Base-by-base conservation (phyloP, 805 yeast genomes). In the Ogataea polymorpha region DNA sequence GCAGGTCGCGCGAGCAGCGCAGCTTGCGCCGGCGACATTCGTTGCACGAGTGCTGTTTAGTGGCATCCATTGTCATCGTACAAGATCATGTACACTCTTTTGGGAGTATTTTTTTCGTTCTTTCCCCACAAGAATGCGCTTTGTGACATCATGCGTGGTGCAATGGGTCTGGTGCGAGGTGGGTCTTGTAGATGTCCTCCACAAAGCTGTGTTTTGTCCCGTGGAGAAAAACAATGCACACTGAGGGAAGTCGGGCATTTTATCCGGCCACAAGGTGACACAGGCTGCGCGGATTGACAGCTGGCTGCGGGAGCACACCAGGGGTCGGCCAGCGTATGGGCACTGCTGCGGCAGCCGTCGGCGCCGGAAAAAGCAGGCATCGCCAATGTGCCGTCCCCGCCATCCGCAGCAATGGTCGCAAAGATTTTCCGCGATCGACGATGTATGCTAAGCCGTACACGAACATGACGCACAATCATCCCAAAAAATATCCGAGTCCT, bases 391-490 rank as follows among this genome's bases (percentile, higher is more conserved):
- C 27, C 13, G 2, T 9, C 27, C 14, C 27, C 13, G 13, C 27
- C 27, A 20, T 20, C 9, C 21, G 21, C 21, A 7, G 21, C 9
- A 20, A 20, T 20, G 14, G 17, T 57, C 2, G 37, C 32, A 14
- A 17, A 25, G 5, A 23, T 39, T 5, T 55, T 55, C 30, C 18
- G 25, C 4, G 39, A 35, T 5, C 17, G 14, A 41, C 7, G 53
- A 51, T 5, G 55, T 68, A 23, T 55, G 62, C 14, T 50, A 56
- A 32, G 51, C 46, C 25, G 49, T 55, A 5, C 49, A 48, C 27
- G 40, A 42, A 68, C 67, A 68, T 41, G 56, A 65, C 39, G 61
- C 68, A 24, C 55, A 62, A 13, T 49, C 55, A 20, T 5, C 14
- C 27, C 7, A 24, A 24, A 24, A 24, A 24, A 24, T 11, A 24